Base-by-base conservation (phyloP, 805 yeast species). In the Cyberlindnera maritima region DNA sequence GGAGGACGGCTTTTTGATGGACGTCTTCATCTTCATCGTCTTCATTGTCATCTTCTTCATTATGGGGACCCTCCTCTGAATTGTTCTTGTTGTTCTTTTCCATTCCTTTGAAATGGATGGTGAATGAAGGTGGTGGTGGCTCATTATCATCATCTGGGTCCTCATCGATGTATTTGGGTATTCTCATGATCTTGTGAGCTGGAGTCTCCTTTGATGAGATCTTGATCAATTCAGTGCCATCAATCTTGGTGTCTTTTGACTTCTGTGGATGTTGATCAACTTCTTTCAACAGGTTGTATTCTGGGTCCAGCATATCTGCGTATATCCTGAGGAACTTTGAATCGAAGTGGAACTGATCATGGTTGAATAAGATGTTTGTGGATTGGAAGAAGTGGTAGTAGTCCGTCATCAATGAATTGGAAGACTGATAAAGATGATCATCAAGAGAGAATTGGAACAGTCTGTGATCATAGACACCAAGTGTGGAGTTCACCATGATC, bases 91-190 rank as follows among this genome's bases (percentile, higher is more conserved):
- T 14, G 4, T 35, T 41, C 35, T 35, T 38, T 10, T 44, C 46
- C 7, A 40, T 39, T 20, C 53, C 48, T 29, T 44, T 31, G 42
- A 57, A 60, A 19, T 49, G 52, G n/a, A 60, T 39, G 1, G 53
- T 48, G 44, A 59, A 55, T 1, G 63, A 47, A 1, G 64, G 64
- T 3, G 64, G 64, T 4, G 50, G 46, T 13, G 52, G 50, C 37
- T 59, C 62, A 28, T 53, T 48, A 8, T 53, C 57, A 28, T 46
- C 44, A 4, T 53, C 53, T 11, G 8, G 34, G 2, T 46, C 49
- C 10, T 52, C 55, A 4, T 59, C 57, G 13, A 43, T 38, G 36
- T 52, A 50, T 25, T 45, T 46, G 1, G 64, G 64, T 5, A 56
- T 48, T 33, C 49, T 55, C 1, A 60, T 58, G 38, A 60, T 58